Percentiles rank a stretch among this genome's conserved stretches.
Conservation (phyloP, 805 yeast genomes). For the Yarrowia keelungensis region DNA sequence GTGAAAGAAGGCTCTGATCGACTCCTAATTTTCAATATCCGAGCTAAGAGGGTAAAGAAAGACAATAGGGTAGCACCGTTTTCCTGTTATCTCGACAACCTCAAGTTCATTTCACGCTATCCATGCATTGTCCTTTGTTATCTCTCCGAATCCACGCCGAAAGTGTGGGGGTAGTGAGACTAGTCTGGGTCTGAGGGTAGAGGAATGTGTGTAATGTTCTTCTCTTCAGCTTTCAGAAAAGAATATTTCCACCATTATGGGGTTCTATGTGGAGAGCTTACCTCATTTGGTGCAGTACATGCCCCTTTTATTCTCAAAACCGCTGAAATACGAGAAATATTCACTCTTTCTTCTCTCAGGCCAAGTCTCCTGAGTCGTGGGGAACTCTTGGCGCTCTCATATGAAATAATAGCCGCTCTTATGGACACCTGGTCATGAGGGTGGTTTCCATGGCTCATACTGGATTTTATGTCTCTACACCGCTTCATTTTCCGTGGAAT, state of each 20-base stretch:
- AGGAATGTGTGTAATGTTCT: no score
- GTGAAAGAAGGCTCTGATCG: neutral
- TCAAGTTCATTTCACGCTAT: constrained; percentile 8
- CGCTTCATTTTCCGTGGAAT: neutral
- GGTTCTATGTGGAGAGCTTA: neutral
- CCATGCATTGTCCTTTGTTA: constrained; percentile 3
- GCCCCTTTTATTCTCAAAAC: no score
- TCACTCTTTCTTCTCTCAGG: no score
- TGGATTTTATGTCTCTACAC: no score
- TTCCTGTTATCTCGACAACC: constrained; percentile 4
- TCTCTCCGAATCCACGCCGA: constrained; percentile 6
- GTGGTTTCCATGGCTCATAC: no score
- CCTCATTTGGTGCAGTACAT: no score
- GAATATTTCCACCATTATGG: no score
- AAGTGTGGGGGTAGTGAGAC: constrained; percentile 12
- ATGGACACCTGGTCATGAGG: neutral
- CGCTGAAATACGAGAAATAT: no score
- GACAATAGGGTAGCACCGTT: neutral
- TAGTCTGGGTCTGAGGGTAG: neutral
- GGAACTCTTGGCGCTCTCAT: constrained; percentile 5
- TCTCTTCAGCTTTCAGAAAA: no score
- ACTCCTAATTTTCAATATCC: neutral
- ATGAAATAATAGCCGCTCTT: constrained; percentile 20
- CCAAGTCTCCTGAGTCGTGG: neutral
- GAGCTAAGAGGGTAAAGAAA: neutral